These are phyloP conservation scores for Trichoderma endophyticum DNA, from an alignment of 2,329 filamentous ascomycete species.

Conservation along the genomic window DNA sequence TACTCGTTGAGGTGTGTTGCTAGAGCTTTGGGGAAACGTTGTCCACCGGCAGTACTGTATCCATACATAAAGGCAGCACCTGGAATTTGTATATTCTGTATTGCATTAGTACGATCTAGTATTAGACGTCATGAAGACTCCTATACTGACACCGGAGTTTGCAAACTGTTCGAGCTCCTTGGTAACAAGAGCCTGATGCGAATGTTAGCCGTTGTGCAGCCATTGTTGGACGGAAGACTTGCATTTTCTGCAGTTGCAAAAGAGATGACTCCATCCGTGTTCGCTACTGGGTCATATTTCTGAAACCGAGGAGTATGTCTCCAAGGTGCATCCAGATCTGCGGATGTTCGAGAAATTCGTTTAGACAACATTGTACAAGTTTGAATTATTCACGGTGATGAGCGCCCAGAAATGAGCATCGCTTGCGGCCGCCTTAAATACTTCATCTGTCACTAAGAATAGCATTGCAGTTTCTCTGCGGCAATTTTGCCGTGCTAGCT, in stretches of 20 bases:
- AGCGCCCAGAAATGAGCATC: neutral
- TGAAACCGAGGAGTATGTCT: neutral
- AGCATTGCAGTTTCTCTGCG: neutral
- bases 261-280: neutral
- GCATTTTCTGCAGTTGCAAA: neutral
- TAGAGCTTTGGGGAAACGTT: neutral
- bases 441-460: neutral
- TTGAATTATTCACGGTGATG: neutral
- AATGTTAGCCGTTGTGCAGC: neutral
- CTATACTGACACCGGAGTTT: neutral
- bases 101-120: fast-evolving
- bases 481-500: neutral
- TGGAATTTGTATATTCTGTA: neutral
- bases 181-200: neutral
- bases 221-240: neutral
- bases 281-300: neutral
- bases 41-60: neutral
- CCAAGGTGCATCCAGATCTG: neutral
- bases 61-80: neutral
- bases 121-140: neutral
- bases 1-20: neutral
- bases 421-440: neutral
- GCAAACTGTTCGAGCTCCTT: neutral
- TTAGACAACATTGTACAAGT: neutral
- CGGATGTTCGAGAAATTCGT: neutral